Evolutionary conservation across 2,329 filamentous ascomycete species (phyloP).

Genomic region (Blastomyces percursus): DNA sequence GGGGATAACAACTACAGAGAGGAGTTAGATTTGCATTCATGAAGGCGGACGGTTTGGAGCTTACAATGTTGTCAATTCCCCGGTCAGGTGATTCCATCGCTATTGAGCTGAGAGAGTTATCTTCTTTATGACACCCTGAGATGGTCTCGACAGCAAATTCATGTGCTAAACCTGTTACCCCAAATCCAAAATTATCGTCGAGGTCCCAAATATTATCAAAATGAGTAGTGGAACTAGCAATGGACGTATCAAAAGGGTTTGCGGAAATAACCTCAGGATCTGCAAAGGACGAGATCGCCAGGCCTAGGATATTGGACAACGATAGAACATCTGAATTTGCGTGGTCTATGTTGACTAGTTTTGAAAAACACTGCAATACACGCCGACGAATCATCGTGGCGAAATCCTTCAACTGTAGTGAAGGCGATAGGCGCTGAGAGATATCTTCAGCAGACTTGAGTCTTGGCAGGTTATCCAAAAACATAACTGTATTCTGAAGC

Average conservation of each 20-base stretch:
- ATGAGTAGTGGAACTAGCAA: constrained; percentile 76
- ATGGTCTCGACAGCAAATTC: constrained; percentile 63
- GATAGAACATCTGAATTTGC: constrained; percentile 73
- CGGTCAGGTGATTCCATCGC: constrained; percentile 30
- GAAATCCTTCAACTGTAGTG: constrained; percentile 78
- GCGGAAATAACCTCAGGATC: constrained; percentile 65
- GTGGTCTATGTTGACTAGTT: constrained; percentile 79
- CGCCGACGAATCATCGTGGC: constrained; percentile 87
- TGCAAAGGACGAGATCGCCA: constrained; percentile 83
- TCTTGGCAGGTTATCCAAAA: constrained; percentile 70
- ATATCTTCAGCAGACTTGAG: constrained; percentile 84
- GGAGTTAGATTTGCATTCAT: constrained; percentile 11
- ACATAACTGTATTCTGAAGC: constrained; percentile 87
- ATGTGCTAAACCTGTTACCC: constrained; percentile 72
- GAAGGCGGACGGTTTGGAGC: constrained; percentile 12
- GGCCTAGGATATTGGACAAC: constrained; percentile 80
- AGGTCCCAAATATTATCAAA: constrained; percentile 96
- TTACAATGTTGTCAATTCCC: constrained; percentile 33
- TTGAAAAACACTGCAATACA: constrained; percentile 89
- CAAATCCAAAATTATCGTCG: constrained; percentile 87
- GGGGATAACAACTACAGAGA: constrained; percentile 42
- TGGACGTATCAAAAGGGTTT: constrained; percentile 76
- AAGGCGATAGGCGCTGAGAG: constrained; percentile 68
- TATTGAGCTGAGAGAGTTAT: constrained; percentile 38
- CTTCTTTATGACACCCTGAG: constrained; percentile 57